These are phyloP conservation scores for Secale cereale DNA, from an alignment of 176 grass and related monocot genomes.

Conservation along the genomic window DNA sequence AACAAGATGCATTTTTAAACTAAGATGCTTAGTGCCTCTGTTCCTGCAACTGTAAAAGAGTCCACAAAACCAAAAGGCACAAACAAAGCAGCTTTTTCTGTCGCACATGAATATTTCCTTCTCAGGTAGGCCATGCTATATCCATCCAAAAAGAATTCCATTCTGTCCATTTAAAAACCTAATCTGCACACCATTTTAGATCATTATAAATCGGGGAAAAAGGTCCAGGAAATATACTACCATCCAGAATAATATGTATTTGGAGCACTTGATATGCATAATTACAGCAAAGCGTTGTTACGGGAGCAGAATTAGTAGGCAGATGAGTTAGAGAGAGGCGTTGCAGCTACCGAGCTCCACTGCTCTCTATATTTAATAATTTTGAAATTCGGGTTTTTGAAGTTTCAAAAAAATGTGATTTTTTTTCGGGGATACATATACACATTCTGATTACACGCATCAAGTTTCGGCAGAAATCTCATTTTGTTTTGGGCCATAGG, in stretches of 20 bases:
- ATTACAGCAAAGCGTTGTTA: background rate
- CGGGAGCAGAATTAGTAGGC: too few relatives aligned
- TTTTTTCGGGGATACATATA: too few relatives aligned
- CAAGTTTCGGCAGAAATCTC: too few relatives aligned
- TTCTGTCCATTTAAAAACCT: slow-evolving; percentile 43
- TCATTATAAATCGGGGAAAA: slow-evolving; percentile 34
- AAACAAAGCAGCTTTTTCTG: slow-evolving; percentile 12
- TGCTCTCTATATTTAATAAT: too few relatives aligned
- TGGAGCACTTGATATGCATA: background rate
- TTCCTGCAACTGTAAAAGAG: slow-evolving; percentile 43
- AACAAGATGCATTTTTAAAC: background rate
- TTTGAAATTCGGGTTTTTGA: too few relatives aligned
- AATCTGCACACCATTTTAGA: slow-evolving; percentile 54
- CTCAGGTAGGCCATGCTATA: slow-evolving; percentile 34
- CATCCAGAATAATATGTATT: background rate
- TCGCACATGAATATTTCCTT: slow-evolving; percentile 38
- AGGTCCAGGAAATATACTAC: slow-evolving; percentile 3
- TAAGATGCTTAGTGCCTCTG: slow-evolving; percentile 18
- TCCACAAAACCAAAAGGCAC: background rate
- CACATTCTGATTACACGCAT: too few relatives aligned
- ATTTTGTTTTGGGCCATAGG: too few relatives aligned
- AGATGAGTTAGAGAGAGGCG: too few relatives aligned
- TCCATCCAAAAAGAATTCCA: slow-evolving; percentile 32
- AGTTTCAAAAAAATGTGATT: too few relatives aligned
- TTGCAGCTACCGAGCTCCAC: too few relatives aligned